Base-by-base conservation (phyloP, 2,329 filamentous ascomycete species). In the Cyphellophora attinorum region DNA sequence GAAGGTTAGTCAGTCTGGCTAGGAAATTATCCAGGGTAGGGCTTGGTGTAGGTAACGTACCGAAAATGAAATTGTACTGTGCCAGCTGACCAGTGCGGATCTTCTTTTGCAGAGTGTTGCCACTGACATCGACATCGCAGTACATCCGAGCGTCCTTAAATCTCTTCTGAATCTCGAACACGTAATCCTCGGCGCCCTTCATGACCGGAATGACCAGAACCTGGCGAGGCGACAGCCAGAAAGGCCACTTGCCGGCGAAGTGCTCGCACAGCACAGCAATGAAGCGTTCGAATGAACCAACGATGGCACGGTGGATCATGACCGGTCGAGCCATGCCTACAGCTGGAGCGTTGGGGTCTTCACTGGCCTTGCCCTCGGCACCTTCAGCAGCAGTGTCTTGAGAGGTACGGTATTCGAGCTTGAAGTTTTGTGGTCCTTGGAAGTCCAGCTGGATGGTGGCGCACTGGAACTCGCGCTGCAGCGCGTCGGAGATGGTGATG, bases 361-460 rank as follows among this genome's bases (percentile, higher is more conserved):
- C 33, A 14, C 31, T 30, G 13, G 36, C 30, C 14, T 37, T 23
- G 8, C 31, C 16, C 30, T 43, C 33, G 21, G 39, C 48, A 31
- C 69, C 65, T 31, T 64, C 65, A 42, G 58, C 59, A 51, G 72
- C 69, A 40, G 59, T 56, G 29, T 12, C 27, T 53, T 86, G 81
- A 25, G 79, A 76, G 6, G 81, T 85, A 65, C 84, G 79, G 57
- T 86, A 93, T 58, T 88, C 81, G 27, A 95, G 74, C 53, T 84
- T 82, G 62, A 95, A 95, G 59, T 86, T 86, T 50, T 81, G 69
- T 2, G 81, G 81, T 13, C 84, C 73, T 55, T 94, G 82, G 66
- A 93, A 93, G 57, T 93, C 85, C 35, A 93, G 75, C 64, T 96
- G 89, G 48, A 96, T 93, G 10, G 89, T 96, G 49, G 89, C 85